These are phyloP conservation scores for Mycosphaerella sp. DNA, from an alignment of 2,329 filamentous ascomycete genomes.

Conservation along the genomic window DNA sequence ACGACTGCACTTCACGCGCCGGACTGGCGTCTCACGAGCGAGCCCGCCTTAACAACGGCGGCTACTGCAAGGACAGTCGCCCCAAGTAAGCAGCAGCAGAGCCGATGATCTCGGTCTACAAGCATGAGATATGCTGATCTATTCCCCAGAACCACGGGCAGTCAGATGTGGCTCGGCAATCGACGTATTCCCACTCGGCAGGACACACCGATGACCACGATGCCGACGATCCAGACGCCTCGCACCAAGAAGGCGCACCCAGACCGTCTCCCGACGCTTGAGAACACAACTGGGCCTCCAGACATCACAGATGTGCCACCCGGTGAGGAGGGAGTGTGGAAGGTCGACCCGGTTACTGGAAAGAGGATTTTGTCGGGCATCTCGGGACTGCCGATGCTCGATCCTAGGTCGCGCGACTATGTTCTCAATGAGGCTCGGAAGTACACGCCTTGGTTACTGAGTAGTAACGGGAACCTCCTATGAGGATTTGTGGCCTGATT, in stretches of 20 bases:
- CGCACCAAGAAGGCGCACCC: neutral
- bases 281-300: neutral
- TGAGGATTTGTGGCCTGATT: neutral
- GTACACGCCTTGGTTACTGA: slow-evolving; percentile 1
- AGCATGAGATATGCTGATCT: neutral
- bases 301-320: slow-evolving; percentile 1
- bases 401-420: neutral
- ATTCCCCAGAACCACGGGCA: neutral
- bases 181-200: too few species aligned
- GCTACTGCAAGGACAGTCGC: neutral
- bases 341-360: neutral
- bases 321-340: slow-evolving; percentile 4
- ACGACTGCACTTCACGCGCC: slow-evolving; percentile 1
- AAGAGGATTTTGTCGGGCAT: neutral
- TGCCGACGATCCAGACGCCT: neutral
- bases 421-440: neutral
- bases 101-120: too few species aligned
- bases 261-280: neutral
- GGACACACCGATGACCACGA: neutral
- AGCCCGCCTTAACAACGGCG: slow-evolving; percentile 2
- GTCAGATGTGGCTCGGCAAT: too few species aligned
- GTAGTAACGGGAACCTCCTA: neutral
- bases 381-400: neutral
- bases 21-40: slow-evolving; percentile 1
- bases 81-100: neutral